Evolutionary conservation across 129 eudicot species (phyloP).

Genomic region (Flaveria bidentis): DNA sequence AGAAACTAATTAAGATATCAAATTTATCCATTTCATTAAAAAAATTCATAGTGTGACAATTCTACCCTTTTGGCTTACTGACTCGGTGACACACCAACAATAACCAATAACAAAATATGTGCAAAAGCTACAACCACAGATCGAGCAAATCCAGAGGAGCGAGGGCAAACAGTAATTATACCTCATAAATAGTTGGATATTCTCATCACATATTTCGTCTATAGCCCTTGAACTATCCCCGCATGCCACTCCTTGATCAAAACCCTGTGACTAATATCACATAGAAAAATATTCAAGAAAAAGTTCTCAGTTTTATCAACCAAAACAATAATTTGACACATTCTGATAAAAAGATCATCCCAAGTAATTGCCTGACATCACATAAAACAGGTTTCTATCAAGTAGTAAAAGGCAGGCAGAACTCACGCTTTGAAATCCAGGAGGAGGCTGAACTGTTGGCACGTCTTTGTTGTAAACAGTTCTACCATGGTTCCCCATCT

Average conservation of each 20-base stretch:
- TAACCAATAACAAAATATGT: background rate
- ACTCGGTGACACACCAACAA: background rate
- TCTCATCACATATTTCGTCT: constrained; percentile 77
- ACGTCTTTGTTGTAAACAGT: too few relatives aligned
- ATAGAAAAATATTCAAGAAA: background rate
- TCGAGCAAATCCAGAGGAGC: constrained; percentile 3
- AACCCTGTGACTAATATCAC: constrained; percentile 40
- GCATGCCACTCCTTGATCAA: constrained; percentile 42
- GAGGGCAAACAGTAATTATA: constrained; percentile 17
- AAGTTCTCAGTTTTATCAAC: background rate
- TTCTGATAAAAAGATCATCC: too few relatives aligned
- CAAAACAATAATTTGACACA: background rate
- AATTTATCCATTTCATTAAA: too few relatives aligned
- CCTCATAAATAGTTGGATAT: constrained; percentile 78
- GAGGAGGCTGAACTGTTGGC: constrained; percentile 18
- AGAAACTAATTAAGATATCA: too few relatives aligned
- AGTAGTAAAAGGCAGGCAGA: background rate
- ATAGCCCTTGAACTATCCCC: constrained; percentile 39
- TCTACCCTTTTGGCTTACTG: background rate
- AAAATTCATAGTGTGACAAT: too few relatives aligned
- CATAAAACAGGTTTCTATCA: background rate
- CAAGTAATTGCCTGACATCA: background rate
- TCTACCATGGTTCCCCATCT: constrained; percentile 18
- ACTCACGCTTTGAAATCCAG: constrained; percentile 46
- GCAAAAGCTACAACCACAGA: background rate